Percentiles rank a stretch among this genome's conserved stretches.
phyloP scores from a whole-genome alignment of 352 stramenopile genomes.

The Phytophthora capsici region DNA sequence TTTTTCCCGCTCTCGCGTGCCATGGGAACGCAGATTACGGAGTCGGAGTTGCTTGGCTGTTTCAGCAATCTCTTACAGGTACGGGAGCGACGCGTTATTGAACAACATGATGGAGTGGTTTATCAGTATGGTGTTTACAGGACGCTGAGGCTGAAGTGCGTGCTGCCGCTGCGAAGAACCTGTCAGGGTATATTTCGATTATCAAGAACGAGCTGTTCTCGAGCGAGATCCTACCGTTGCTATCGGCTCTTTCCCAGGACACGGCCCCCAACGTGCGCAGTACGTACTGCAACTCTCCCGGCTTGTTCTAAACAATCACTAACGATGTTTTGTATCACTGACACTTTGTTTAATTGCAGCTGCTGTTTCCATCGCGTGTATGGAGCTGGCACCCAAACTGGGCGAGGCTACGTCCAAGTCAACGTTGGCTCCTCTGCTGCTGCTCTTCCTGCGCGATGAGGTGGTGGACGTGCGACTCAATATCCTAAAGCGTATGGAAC shows the following conservation, averaged over 20 bases:
- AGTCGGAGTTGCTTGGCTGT: constrained; percentile 90
- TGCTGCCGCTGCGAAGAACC: constrained; percentile 91
- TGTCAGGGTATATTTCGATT: constrained; percentile 92
- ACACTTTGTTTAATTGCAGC: constrained; percentile 40
- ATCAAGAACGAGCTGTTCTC: constrained; percentile 92
- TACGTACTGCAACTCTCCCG: constrained; percentile 34
- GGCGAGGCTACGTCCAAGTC: constrained; percentile 91
- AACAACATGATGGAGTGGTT: background rate
- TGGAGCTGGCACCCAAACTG: constrained; percentile 94
- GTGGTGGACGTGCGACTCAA: constrained; percentile 95
- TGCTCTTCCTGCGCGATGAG: constrained; percentile 88
- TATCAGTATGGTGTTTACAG: constrained; percentile 32
- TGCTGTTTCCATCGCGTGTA: constrained; percentile 84
- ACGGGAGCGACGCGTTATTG: constrained; percentile 8
- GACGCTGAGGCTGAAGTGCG: constrained; percentile 95
- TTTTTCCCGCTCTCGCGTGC: constrained; percentile 89
- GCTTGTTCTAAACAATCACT: background rate
- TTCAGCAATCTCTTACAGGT: constrained; percentile 92
- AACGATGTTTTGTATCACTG: constrained; percentile 13
- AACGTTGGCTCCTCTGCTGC: constrained; percentile 73
- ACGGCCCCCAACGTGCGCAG: constrained; percentile 89
- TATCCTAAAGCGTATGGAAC: constrained; percentile 94
- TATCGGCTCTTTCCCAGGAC: constrained; percentile 93
- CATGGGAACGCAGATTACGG: constrained; percentile 81
- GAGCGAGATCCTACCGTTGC: constrained; percentile 89